phyloP scores from a whole-genome alignment of 2,329 filamentous ascomycete species.

The Onygenales sp. region DNA sequence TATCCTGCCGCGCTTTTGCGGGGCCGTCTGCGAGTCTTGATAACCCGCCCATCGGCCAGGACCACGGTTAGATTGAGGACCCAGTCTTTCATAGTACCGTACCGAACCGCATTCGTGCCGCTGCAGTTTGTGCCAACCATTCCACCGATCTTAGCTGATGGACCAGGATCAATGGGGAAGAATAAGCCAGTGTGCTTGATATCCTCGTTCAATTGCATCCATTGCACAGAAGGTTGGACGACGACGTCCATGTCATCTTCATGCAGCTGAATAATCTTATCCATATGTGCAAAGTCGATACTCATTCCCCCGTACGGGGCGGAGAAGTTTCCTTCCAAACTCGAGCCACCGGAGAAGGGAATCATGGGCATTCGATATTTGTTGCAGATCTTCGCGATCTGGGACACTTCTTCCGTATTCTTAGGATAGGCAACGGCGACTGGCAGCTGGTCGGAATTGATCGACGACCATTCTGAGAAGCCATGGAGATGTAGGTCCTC shows the following conservation, averaged over 20 bases:
- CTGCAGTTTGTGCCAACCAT: constrained; percentile 61
- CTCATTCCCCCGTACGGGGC: constrained; percentile 79
- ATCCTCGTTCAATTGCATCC: constrained; percentile 76
- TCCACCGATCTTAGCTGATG: constrained; percentile 48
- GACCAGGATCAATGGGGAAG: constrained; percentile 82
- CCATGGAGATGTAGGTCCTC: constrained; percentile 56
- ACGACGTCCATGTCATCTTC: constrained; percentile 87
- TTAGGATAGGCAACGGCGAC: constrained; percentile 57
- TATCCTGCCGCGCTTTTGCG: constrained; percentile 63
- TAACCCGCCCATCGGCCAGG: constrained; percentile 56
- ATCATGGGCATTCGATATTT: constrained; percentile 76
- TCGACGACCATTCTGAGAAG: constrained; percentile 61
- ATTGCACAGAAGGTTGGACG: constrained; percentile 84
- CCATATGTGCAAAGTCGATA: constrained; percentile 84
- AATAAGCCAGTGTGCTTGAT: constrained; percentile 69
- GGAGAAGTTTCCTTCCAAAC: constrained; percentile 82
- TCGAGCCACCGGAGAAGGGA: constrained; percentile 76
- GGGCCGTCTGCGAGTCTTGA: constrained; percentile 59
- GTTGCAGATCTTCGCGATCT: constrained; percentile 62
- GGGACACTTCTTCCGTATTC: constrained; percentile 54
- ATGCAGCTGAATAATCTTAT: constrained; percentile 68
- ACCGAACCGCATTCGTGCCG: constrained; percentile 52
- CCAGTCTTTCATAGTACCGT: constrained; percentile 70
- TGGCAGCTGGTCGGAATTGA: constrained; percentile 55
- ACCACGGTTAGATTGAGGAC: constrained; percentile 64